These are phyloP conservation scores for Trametopsis cervina DNA, from an alignment of 768 basidiomycete genomes.

Conservation along the genomic window DNA sequence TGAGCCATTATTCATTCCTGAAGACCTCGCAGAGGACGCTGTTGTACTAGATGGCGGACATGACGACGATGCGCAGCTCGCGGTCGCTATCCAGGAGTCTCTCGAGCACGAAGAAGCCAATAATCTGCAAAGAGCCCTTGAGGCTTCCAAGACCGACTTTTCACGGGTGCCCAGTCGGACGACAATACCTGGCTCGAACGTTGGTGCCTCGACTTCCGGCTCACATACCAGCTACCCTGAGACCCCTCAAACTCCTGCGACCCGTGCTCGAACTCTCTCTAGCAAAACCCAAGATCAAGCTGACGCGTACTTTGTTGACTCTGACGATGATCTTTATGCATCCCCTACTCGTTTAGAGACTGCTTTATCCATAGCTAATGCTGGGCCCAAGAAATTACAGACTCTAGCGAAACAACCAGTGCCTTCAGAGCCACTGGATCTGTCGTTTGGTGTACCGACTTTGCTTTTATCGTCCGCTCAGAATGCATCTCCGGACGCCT, in stretches of 20 bases:
- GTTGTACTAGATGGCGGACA: background rate
- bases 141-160: conserved; percentile 19
- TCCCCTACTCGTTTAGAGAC: conserved; percentile 58
- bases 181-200: conserved; percentile 9
- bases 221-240: background rate
- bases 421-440: conserved; percentile 9
- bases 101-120: conserved; percentile 34
- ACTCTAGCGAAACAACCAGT: conserved; percentile 5
- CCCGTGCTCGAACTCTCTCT: conserved; percentile 5
- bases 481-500: conserved; percentile 22
- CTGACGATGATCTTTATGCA: conserved; percentile 39
- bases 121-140: conserved; percentile 22
- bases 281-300: conserved; percentile 2
- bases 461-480: conserved; percentile 19
- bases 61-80: conserved; percentile 47
- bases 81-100: conserved; percentile 58
- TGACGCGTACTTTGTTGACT: conserved; percentile 2
- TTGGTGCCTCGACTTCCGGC: conserved; percentile 14
- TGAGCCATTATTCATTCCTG: conserved; percentile 45
- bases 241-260: background rate
- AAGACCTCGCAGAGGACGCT: conserved; percentile 33
- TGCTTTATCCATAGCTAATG: conserved; percentile 58
- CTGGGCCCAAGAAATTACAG: conserved; percentile 30
- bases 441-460: conserved; percentile 33
- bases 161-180: background rate